Evolutionary conservation across 2,329 filamentous ascomycete species (phyloP), one percentile per base, ranked within the genome.

Genomic region (Trichophaea hybrida): DNA sequence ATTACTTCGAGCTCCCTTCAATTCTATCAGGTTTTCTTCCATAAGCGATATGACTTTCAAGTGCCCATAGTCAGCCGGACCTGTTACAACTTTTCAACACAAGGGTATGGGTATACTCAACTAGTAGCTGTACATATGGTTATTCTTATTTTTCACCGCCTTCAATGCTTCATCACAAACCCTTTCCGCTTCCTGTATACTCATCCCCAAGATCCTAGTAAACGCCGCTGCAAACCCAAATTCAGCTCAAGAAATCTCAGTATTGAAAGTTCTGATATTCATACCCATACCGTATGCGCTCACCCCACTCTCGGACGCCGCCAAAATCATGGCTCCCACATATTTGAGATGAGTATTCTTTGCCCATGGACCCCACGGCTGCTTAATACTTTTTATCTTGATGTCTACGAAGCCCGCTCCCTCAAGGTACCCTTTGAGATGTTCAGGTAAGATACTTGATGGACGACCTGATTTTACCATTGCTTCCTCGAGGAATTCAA

Each of bases 281-380:
- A 59, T 43, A 17, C 55, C 59, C 33, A 60, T 53, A 10, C 59
- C 63, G 40, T 60, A 64, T 1, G 61, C 61, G 34, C 57, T 44
- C 55, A 59, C 64, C 2, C 50, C 63, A 1, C 17, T 60, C 2
- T 57, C 54, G 5, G 61, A 31, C 12, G 8, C 60, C 31, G 61
- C n/a, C 38, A 64, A 43, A 43, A 44, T 51, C 63, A 62, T 64
- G 35, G 49, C 48, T 5, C 55, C 55, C 12, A 50, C 35, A 17
- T 49, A 13, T 31, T 57, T 59, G 10, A 59, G 48, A 3, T 24
- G 13, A 31, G 37, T 12, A 35, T 59, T 35, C 15, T 59, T 59
- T 24, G 57, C 49, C 57, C 57, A 59, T 8, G 49, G 49, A 6
- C 49, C 57, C 13, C 17, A 2, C 32, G 57, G 57, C 53, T 31